A percentile compares a stretch with the other conserved stretches of the same genome.
Conservation (phyloP, 2,329 filamentous ascomycete species). For the Aspergillus sp. region DNA sequence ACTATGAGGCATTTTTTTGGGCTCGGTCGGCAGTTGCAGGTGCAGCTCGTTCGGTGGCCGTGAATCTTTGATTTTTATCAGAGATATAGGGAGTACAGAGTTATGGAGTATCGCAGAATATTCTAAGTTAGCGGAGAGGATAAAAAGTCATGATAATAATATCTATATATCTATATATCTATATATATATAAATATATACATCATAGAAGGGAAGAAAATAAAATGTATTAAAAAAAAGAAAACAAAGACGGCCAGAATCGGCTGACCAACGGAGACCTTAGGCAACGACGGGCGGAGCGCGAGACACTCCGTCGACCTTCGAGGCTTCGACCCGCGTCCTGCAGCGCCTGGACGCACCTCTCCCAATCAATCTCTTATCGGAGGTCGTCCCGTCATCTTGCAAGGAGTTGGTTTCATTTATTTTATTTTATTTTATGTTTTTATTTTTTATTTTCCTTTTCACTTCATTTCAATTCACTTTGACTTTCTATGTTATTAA, state of each 20-base stretch:
- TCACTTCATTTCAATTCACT: too few relatives aligned
- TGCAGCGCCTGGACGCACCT: neutral
- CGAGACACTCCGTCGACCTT: neutral
- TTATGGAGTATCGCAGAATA: too few relatives aligned
- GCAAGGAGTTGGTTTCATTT: too few relatives aligned
- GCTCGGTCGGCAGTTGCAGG: neutral
- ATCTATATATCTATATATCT: too few relatives aligned
- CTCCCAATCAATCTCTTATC: neutral
- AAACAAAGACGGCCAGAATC: neutral
- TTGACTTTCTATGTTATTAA: neutral
- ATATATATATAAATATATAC: too few relatives aligned
- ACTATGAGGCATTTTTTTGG: constrained; percentile 8
- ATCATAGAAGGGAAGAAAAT: neutral
- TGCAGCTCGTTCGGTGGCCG: too few relatives aligned
- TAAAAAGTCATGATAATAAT: neutral
- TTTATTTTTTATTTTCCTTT: too few relatives aligned
- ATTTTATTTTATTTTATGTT: too few relatives aligned
- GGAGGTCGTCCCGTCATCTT: too few relatives aligned
- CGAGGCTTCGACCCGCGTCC: neutral
- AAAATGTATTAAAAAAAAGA: neutral
- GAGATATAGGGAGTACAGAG: too few relatives aligned
- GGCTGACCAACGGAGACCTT: constrained; percentile 1
- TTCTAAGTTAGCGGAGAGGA: neutral
- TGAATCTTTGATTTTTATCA: too few relatives aligned
- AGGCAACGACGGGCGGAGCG: constrained; percentile 7